These are phyloP conservation scores for Hericium erinaceus DNA, from an alignment of 768 basidiomycete genomes.

Conservation along the genomic window DNA sequence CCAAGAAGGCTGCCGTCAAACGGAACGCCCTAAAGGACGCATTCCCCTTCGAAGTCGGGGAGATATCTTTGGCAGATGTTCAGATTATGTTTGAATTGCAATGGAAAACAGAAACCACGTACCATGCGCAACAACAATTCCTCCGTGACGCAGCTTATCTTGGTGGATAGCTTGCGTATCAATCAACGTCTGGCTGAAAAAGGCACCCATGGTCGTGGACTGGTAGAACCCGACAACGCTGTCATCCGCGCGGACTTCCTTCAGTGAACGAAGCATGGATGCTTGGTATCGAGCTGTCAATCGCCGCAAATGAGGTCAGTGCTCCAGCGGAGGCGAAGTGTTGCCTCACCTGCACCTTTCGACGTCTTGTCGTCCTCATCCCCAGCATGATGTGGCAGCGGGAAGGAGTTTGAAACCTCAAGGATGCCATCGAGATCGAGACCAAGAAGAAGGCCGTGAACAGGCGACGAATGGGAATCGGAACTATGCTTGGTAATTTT, in stretches of 20 bases:
- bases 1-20: conserved; percentile 70
- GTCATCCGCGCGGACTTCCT: conserved; percentile 87
- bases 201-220: conserved; percentile 76
- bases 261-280: conserved; percentile 77
- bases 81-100: too few relatives aligned
- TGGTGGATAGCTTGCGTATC: conserved; percentile 83
- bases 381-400: conserved; percentile 60
- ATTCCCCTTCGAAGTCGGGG: conserved; percentile 72
- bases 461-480: conserved; percentile 63
- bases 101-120: neutral
- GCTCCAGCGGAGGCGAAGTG: conserved; percentile 2
- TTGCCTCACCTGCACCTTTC: conserved; percentile 57
- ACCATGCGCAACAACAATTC: conserved; percentile 82
- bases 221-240: conserved; percentile 93
- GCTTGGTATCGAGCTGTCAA: conserved; percentile 67
- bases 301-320: neutral
- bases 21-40: conserved; percentile 86
- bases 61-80: conserved; percentile 43
- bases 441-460: conserved; percentile 81
- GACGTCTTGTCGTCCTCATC: conserved; percentile 80
- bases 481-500: conserved; percentile 92
- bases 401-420: conserved; percentile 87
- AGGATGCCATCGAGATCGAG: conserved; percentile 87
- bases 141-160: conserved; percentile 78
- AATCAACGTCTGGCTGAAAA: conserved; percentile 71